phyloP scores from a whole-genome alignment of 495 filamentous ascomycete species.

The Aspergillus olivimuriae region DNA sequence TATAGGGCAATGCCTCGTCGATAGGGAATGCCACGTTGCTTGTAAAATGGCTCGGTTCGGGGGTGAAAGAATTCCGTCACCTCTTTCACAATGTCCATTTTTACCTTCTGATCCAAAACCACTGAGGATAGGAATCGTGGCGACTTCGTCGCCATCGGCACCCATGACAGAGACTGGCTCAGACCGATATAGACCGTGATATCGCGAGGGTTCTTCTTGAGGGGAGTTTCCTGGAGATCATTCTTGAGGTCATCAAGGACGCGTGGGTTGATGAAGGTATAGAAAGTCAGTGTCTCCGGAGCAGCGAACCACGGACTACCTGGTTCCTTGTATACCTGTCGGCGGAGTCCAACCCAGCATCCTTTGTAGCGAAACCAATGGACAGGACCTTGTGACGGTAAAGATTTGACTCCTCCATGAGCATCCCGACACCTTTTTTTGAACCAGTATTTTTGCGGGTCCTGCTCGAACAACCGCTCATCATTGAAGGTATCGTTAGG shows the following conservation, averaged over 20 bases:
- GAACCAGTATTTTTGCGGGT: too few relatives aligned
- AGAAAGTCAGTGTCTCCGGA: too few relatives aligned
- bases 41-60: slow-evolving; percentile 22
- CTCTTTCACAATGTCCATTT: slow-evolving; percentile 10
- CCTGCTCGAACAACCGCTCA: background rate
- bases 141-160: background rate
- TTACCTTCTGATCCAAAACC: slow-evolving; percentile 1
- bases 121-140: slow-evolving; percentile 1
- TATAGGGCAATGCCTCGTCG: slow-evolving; percentile 56
- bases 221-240: background rate
- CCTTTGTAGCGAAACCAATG: too few relatives aligned
- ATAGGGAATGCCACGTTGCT: slow-evolving; percentile 56
- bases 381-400: too few relatives aligned
- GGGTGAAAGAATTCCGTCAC: slow-evolving; percentile 11
- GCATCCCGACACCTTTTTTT: too few relatives aligned
- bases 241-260: background rate
- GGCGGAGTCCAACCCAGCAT: too few relatives aligned
- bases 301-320: too few relatives aligned
- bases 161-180: background rate
- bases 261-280: too few relatives aligned
- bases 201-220: background rate
- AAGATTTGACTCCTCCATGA: too few relatives aligned
- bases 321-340: too few relatives aligned
- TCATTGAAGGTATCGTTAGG: background rate
- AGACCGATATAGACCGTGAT: background rate